Evolutionary conservation across 345 rosid genomes (phyloP).

Genomic region (Citrus glauca): DNA sequence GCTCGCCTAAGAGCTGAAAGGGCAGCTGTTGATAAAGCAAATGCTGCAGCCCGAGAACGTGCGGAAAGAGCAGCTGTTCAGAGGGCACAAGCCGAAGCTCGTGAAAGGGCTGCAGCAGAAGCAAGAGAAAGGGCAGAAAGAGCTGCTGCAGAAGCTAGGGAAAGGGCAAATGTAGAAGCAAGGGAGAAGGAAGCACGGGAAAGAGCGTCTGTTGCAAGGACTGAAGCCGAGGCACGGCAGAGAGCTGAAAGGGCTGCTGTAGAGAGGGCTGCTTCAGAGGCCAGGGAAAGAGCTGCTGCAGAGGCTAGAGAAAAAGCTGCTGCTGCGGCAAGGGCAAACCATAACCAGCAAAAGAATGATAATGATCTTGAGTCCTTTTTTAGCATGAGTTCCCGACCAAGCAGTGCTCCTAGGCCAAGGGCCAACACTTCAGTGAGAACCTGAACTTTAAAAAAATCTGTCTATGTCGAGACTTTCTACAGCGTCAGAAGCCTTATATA

Average conservation of each 20-base stretch:
- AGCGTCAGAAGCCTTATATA: neutral
- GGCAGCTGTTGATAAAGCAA: slow-evolving; percentile 76
- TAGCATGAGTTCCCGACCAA: slow-evolving; percentile 63
- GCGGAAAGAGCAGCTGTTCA: slow-evolving; percentile 91
- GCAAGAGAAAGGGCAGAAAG: slow-evolving; percentile 85
- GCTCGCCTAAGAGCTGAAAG: slow-evolving; percentile 83
- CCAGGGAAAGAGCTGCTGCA: slow-evolving; percentile 67
- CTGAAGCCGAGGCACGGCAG: slow-evolving; percentile 42
- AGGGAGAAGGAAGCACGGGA: slow-evolving; percentile 51
- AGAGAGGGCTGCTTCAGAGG: slow-evolving; percentile 74
- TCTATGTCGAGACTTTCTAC: slow-evolving; percentile 4
- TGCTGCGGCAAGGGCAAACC: slow-evolving; percentile 58
- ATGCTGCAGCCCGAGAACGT: slow-evolving; percentile 80
- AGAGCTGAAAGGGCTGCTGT: slow-evolving; percentile 87
- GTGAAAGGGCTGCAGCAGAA: slow-evolving; percentile 87
- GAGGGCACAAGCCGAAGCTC: slow-evolving; percentile 96
- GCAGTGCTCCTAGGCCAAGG: slow-evolving; percentile 88
- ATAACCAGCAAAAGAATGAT: slow-evolving; percentile 59
- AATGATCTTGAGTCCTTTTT: slow-evolving; percentile 89
- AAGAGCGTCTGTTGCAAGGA: slow-evolving; percentile 34
- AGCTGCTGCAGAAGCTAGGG: slow-evolving; percentile 89
- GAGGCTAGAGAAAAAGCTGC: slow-evolving; percentile 67
- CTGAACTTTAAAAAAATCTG: slow-evolving; percentile 9
- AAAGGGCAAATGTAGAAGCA: slow-evolving; percentile 55
- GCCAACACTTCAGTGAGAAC: slow-evolving; percentile 57